Evolutionary conservation across 2,329 filamentous ascomycete species (phyloP).

Genomic region (Aspergillus fijiensis): DNA sequence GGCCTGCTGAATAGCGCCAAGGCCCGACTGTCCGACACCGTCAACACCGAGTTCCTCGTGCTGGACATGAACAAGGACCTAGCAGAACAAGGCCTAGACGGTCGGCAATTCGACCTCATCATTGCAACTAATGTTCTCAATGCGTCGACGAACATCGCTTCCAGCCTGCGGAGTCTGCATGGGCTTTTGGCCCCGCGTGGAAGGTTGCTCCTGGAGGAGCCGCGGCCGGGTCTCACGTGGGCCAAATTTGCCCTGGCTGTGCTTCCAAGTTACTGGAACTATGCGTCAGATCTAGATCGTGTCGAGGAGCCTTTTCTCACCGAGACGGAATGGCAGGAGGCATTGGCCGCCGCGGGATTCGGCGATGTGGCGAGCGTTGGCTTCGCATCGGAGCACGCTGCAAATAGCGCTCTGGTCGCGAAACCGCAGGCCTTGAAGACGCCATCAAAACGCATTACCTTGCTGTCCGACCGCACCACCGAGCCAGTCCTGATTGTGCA

Average conservation of each 20-base stretch:
- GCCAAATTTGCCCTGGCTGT: slow-evolving; percentile 5
- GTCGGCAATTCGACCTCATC: slow-evolving; percentile 29
- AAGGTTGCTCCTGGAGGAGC: slow-evolving; percentile 6
- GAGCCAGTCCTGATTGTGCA: too few species aligned
- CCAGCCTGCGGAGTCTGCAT: slow-evolving; percentile 21
- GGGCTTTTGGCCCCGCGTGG: slow-evolving; percentile 41
- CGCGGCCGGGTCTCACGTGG: not conserved
- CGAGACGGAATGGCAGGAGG: too few species aligned
- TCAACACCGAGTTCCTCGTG: slow-evolving; percentile 22
- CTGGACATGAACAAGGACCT: slow-evolving; percentile 31
- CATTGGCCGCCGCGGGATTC: too few species aligned
- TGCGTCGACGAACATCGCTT: slow-evolving; percentile 14
- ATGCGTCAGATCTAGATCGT: slow-evolving; percentile 6
- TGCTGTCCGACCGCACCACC: too few species aligned
- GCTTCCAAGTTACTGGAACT: slow-evolving; percentile 12
- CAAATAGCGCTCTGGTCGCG: too few species aligned
- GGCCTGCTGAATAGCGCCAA: slow-evolving; percentile 25
- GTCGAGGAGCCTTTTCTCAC: slow-evolving; percentile 4
- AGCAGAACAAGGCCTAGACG: slow-evolving; percentile 26
- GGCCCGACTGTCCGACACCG: slow-evolving; percentile 14
- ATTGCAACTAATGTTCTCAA: slow-evolving; percentile 13
- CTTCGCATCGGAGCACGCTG: too few species aligned
- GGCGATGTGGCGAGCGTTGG: too few species aligned
- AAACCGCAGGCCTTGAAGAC: too few species aligned
- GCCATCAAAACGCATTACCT: too few species aligned